phyloP scores from a whole-genome alignment of 2,329 filamentous ascomycete species.

The Phaeosphaeriaceae sp. region DNA sequence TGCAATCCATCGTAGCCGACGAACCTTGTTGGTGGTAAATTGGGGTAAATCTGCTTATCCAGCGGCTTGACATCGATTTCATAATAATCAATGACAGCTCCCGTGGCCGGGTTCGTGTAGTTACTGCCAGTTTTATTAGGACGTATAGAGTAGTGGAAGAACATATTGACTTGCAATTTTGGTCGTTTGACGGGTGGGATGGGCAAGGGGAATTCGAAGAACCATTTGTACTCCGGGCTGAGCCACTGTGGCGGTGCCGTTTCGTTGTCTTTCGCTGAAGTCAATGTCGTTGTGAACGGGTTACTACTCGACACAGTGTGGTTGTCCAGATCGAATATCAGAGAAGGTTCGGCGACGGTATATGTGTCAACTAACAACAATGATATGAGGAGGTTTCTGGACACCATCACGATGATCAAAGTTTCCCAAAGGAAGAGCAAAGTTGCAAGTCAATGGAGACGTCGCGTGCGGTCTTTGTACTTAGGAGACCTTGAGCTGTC shows the following conservation, averaged over 20 bases:
- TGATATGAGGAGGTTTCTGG: not conserved
- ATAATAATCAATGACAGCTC: constrained; percentile 56
- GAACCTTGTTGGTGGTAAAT: constrained; percentile 49
- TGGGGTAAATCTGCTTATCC: constrained; percentile 54
- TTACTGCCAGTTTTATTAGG: constrained; percentile 31
- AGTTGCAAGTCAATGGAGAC: not conserved
- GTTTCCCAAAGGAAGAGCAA: not conserved
- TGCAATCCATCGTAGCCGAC: constrained; percentile 64
- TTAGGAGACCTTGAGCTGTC: not conserved
- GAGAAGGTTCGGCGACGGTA: not conserved
- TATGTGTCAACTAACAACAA: not conserved
- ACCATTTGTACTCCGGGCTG: constrained; percentile 49
- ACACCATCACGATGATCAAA: not conserved
- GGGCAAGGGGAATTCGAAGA: constrained; percentile 54
- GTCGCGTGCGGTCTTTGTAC: not conserved
- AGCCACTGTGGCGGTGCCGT: constrained; percentile 29
- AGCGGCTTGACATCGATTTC: constrained; percentile 54
- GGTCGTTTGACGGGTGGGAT: constrained; percentile 55
- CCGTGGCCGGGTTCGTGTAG: constrained; percentile 46
- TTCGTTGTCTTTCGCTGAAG: constrained; percentile 8
- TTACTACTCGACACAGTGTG: not conserved
- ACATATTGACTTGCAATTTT: constrained; percentile 45
- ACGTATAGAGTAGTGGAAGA: constrained; percentile 6
- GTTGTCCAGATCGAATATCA: not conserved
- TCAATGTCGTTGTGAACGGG: not conserved